Conservation (phyloP, 768 basidiomycete species). For the Ephemerocybe angulata region DNA sequence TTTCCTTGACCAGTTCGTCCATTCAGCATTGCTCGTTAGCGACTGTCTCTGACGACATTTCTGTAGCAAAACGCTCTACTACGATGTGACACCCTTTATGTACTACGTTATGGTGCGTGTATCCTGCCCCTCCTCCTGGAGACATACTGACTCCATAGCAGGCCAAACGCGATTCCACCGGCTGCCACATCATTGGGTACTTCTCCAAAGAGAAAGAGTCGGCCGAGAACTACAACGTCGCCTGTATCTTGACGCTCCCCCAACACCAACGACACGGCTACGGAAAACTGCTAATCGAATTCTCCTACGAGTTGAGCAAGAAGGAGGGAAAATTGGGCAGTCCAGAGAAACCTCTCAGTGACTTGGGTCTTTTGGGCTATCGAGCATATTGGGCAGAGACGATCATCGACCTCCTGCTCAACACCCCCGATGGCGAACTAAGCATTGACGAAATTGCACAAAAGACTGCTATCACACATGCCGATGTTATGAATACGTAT, state of each 20-base stretch:
- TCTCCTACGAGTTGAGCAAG: conserved; percentile 97
- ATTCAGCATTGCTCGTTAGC: conserved; percentile 11
- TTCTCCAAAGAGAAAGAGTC: conserved; percentile 99
- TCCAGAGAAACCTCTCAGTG: conserved; percentile 96
- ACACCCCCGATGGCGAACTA: conserved; percentile 70
- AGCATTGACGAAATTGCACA: conserved; percentile 97
- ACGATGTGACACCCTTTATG: conserved; percentile 99
- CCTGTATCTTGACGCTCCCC: conserved; percentile 97
- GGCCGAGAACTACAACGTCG: conserved; percentile 97
- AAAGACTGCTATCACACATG: conserved; percentile 90
- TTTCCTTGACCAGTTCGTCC: conserved; percentile 92
- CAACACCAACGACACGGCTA: conserved; percentile 97
- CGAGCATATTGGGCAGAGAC: conserved; percentile 97
- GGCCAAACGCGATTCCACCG: conserved; percentile 82
- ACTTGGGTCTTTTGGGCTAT: conserved; percentile 89
- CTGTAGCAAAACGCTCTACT: conserved; percentile 92
- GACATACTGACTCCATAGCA: conserved; percentile 24
- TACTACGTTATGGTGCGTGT: conserved; percentile 93
- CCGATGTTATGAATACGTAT: conserved; percentile 98
- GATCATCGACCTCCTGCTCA: conserved; percentile 85
- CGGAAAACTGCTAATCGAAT: conserved; percentile 94
- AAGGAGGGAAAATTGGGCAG: conserved; percentile 93
- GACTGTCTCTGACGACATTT: conserved; percentile 19
- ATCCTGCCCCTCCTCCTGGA: conserved; percentile 1
- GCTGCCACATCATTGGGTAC: conserved; percentile 95